These are phyloP conservation scores for Dianthus caryophyllus DNA, from an alignment of 148 eudicot species.

Conservation along the genomic window DNA sequence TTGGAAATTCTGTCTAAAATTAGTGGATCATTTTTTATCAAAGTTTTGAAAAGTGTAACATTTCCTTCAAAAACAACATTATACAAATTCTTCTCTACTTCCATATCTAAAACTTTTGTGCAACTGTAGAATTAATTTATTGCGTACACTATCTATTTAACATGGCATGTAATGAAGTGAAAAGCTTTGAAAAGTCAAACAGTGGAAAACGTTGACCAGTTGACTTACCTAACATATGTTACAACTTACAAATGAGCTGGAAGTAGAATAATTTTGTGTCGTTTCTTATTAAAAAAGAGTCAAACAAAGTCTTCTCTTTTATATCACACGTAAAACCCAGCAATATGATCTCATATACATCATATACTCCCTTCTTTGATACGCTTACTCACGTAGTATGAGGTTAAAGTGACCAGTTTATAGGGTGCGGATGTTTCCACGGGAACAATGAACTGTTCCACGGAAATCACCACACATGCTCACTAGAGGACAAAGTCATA, in stretches of 20 bases:
- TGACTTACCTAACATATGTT: neutral
- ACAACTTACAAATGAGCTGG: neutral
- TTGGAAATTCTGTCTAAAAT: slow-evolving; percentile 25
- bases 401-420: no score
- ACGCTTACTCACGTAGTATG: no score
- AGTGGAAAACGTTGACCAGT: slow-evolving; percentile 1
- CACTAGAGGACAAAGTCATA: no score
- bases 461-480: no score
- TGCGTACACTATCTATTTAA: neutral
- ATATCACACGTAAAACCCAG: no score
- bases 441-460: no score
- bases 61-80: slow-evolving; percentile 31
- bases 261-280: neutral
- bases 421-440: no score
- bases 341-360: no score
- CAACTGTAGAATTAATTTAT: neutral
- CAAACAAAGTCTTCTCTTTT: no score
- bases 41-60: slow-evolving; percentile 3
- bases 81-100: slow-evolving; percentile 21
- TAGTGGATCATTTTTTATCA: slow-evolving; percentile 32
- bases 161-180: neutral
- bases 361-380: no score
- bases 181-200: neutral
- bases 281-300: neutral
- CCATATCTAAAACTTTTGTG: neutral